Base-by-base conservation (phyloP, 2,329 filamentous ascomycete genomes). In the Alternaria dauci region DNA sequence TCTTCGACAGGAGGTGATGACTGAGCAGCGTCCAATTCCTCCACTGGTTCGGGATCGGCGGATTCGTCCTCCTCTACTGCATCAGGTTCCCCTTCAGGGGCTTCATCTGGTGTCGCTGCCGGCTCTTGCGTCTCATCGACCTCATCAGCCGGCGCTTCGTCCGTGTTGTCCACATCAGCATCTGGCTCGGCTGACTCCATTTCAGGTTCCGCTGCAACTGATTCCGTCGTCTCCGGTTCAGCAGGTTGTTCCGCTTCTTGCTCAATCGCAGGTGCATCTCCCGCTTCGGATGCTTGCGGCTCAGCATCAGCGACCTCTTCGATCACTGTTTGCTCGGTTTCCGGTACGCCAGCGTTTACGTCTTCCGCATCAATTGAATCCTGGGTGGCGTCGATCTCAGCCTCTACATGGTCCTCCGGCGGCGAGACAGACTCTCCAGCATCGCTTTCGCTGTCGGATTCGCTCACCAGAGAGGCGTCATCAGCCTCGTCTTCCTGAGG, bases 191-290 rank as follows among this genome's bases (percentile, higher is more conserved):
- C 14, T 25, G 32, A 12, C 5, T 43, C 25, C 12, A 56, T 59
- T 34, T 61, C 32, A 16, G 14, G 20, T 36, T 62, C 53, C 8
- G 36, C n/a, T 30, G 25, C 25, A 14, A 48, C 32, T 34, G 42
- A 30, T 34, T 11, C 57, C 16, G 62, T 14, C 18, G 32, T 25
- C 6, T 53, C 48, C 18, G 46, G 23, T 43, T 65, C 63, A 14
- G 54, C 52, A 25, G 54, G 5, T 16, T 51, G 20, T 38, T 55
- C 47, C n/a, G 7, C 12, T 11, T 52, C 58, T 48, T n/a, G 16
- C 23, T n/a, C 53, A 41, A 25, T 25, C 28, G 20, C 5, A 25
- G 36, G 25, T 28, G 30, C 54, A 20, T 42, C 44, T 32, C 50
- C 51, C n/a, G 46, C 34, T 20, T 54, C 62, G 5, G 58, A 11